These are phyloP conservation scores for Kluyveromyces aestuarii DNA, from an alignment of 805 yeast species.

Conservation along the genomic window DNA sequence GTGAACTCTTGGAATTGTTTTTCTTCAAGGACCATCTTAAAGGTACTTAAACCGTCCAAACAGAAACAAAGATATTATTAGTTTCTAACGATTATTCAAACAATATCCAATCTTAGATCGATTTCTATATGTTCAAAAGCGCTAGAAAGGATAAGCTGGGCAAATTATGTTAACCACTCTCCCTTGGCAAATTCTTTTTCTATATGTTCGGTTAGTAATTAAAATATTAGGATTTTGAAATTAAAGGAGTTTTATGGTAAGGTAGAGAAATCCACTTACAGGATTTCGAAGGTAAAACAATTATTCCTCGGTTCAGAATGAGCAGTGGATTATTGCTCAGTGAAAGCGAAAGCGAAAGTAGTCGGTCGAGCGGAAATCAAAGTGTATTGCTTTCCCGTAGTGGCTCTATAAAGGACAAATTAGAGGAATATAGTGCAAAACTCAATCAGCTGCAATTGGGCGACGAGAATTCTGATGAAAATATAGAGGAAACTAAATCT, in stretches of 20 bases:
- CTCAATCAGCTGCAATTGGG: conserved; percentile 2
- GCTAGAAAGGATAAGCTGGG: no score
- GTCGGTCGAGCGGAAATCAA: background rate
- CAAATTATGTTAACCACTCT: no score
- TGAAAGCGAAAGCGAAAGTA: conserved; percentile 1
- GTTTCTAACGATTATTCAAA: no score
- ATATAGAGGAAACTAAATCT: background rate
- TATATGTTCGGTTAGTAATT: no score
- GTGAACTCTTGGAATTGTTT: background rate
- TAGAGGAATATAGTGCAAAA: conserved; percentile 1
- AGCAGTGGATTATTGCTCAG: background rate
- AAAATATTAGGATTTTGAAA: no score
- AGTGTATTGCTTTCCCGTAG: background rate
- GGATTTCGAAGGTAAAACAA: no score
- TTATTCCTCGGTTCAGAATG: background rate
- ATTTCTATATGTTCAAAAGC: no score
- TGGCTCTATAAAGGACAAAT: conserved; percentile 2
- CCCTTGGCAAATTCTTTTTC: no score
- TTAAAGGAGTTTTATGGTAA: no score
- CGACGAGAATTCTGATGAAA: background rate
- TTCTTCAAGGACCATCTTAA: background rate
- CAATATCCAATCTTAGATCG: no score
- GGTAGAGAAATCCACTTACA: no score
- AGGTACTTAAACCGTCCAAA: background rate
- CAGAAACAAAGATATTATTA: background rate